A percentile compares a stretch with the other conserved stretches of the same genome.
Conservation (phyloP, 176 grass and related monocot genomes). For the Luzula sylvatica region DNA sequence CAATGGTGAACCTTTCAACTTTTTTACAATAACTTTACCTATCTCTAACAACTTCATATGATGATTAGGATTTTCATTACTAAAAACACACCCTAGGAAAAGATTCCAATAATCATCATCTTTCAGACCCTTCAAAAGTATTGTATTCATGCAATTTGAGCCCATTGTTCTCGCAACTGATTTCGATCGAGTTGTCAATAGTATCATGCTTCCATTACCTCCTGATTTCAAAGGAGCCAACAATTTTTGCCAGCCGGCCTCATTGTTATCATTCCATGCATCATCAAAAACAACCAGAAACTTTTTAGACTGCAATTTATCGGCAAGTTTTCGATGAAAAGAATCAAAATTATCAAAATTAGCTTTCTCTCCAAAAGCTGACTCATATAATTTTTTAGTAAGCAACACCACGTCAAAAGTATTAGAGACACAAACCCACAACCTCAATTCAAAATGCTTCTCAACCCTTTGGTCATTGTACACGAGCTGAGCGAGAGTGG, state of each 20-base stretch:
- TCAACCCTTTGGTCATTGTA: constrained; percentile 18
- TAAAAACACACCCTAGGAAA: constrained; percentile 12
- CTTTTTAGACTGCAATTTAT: constrained; percentile 9
- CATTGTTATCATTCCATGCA: constrained; percentile 25
- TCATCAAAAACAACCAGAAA: constrained; percentile 34
- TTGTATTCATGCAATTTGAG: neutral
- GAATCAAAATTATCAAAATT: constrained; percentile 4
- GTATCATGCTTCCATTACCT: constrained; percentile 21
- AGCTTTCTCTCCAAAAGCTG: neutral
- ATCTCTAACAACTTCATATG: neutral
- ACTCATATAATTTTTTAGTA: constrained; percentile 21
- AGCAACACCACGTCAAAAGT: constrained; percentile 10
- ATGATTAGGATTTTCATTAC: neutral
- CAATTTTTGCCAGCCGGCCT: constrained; percentile 15
- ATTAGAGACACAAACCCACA: constrained; percentile 28
- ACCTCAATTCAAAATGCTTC: constrained; percentile 18
- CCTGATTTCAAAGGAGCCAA: constrained; percentile 9
- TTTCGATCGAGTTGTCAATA: constrained; percentile 27
- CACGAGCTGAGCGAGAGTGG: constrained; percentile 23
- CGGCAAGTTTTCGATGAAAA: neutral
- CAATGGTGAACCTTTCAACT: constrained; percentile 11
- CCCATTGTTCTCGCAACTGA: neutral
- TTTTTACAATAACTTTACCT: constrained; percentile 20
- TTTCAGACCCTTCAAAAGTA: constrained; percentile 5
- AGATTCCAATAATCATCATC: neutral